Evolutionary conservation across 169 alveolate genomes (phyloP), one percentile per base, ranked within the genome.

Genomic region (Plasmodium berghei): DNA sequence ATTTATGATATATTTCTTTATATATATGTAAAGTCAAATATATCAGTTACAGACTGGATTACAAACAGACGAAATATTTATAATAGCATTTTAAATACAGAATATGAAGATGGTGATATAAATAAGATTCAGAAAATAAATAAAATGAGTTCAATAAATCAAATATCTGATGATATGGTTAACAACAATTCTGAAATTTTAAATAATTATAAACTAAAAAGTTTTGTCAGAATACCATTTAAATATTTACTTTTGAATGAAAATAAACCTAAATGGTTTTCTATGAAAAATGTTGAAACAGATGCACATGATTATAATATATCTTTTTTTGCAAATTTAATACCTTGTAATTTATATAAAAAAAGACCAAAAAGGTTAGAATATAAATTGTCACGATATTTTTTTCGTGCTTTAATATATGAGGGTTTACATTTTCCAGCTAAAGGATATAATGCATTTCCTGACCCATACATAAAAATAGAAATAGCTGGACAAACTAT

Each of bases 361-460:
- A 88, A 73, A 58, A 73, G 98, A 45, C 96, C 96, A 0, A 92
- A 87, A 5, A 85, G 98, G n/a, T 88, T 96, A 55, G 95, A 93
- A 63, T 96, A 96, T 87, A 91, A 91, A 64, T 89, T 96, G 40
- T 70, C 94, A 46, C 88, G 89, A 46, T 94, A 89, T 77, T 92
- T 87, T 63, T 96, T 92, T 52, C 93, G 98, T 24, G 92, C 97
- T 10, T 91, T 96, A 88, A 93, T 96, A 24, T 96, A 96, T 73
- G 98, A 96, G 74, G 98, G 97, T 16, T 87, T 95, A 77, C 96
- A 96, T 66, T 92, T 96, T 24, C 97, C 96, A 5, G 96, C 97
- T 1, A 90, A 93, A 52, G 97, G 94, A 22, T 80, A 90, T 49
- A 62, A 94, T 73, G 70, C 72, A 18, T 94, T 94, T 87, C 96